phyloP scores from a whole-genome alignment of 495 filamentous ascomycete species.

The Podospora anserina region DNA sequence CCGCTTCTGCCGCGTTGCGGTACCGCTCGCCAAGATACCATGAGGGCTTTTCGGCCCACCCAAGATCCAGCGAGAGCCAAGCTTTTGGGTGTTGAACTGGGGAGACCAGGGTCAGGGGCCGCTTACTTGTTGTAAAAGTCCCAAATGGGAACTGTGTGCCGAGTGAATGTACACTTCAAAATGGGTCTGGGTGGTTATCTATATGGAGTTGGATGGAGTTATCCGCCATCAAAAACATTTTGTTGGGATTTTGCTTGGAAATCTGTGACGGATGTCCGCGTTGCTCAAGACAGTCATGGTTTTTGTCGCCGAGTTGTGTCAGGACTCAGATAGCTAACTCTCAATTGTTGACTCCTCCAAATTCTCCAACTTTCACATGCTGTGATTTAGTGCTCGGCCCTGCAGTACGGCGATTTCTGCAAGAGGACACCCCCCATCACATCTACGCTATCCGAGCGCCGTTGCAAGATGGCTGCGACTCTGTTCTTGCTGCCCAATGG shows the following conservation, averaged over 20 bases:
- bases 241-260: too few relatives aligned
- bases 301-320: not conserved
- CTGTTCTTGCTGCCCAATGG: not conserved
- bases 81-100: not conserved
- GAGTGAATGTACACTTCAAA: not conserved
- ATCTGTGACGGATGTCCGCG: not conserved
- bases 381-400: not conserved
- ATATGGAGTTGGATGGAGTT: not conserved
- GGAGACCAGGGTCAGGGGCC: not conserved
- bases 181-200: not conserved
- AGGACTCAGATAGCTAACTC: not conserved
- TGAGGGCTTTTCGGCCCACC: not conserved
- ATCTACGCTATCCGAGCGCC: not conserved
- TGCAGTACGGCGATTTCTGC: not conserved
- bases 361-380: not conserved
- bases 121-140: not conserved
- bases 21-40: not conserved
- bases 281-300: not conserved
- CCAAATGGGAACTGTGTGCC: not conserved
- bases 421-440: not conserved
- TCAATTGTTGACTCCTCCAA: not conserved
- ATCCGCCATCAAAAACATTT: not conserved
- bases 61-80: not conserved
- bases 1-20: not conserved
- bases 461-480: not conserved